Conservation (phyloP, 768 basidiomycete genomes). For the Exidia glandulosa region DNA sequence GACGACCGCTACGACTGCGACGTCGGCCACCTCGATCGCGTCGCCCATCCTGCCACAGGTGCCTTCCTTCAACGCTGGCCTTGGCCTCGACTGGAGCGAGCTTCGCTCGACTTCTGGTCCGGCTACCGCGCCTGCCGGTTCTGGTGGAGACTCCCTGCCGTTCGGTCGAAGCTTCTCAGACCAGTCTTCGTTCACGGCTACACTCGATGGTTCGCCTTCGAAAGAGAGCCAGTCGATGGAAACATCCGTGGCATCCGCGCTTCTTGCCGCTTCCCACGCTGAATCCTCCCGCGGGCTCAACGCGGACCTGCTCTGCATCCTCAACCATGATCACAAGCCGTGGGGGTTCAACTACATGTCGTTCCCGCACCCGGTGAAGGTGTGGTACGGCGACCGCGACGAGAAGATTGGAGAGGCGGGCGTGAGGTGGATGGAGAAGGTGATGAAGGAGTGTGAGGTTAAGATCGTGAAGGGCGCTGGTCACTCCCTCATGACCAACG, state of each 20-base stretch:
- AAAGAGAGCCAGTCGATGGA: neutral
- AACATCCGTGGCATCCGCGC: conserved; percentile 28
- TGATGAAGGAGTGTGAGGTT: conserved; percentile 70
- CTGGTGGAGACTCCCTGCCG: neutral
- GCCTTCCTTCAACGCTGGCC: conserved; percentile 41
- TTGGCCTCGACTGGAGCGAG: conserved; percentile 34
- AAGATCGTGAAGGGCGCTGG: conserved; percentile 81
- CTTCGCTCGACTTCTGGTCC: neutral
- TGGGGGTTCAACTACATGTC: conserved; percentile 86
- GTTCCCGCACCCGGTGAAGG: conserved; percentile 62
- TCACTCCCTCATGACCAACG: conserved; percentile 89
- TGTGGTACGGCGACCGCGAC: conserved; percentile 92
- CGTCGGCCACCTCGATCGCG: conserved; percentile 17
- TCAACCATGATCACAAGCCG: conserved; percentile 78
- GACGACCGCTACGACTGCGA: conserved; percentile 12
- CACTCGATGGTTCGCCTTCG: neutral
- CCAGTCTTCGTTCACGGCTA: neutral
- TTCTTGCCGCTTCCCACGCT: conserved; percentile 89
- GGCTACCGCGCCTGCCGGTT: neutral
- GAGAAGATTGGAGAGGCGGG: conserved; percentile 89
- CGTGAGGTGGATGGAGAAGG: conserved; percentile 85
- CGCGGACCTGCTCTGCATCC: conserved; percentile 80
- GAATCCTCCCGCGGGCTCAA: conserved; percentile 89
- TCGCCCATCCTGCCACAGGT: conserved; percentile 46
- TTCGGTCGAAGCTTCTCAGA: neutral